Base-by-base conservation (phyloP, 2,329 filamentous ascomycete genomes). In the Nakataea oryzae region DNA sequence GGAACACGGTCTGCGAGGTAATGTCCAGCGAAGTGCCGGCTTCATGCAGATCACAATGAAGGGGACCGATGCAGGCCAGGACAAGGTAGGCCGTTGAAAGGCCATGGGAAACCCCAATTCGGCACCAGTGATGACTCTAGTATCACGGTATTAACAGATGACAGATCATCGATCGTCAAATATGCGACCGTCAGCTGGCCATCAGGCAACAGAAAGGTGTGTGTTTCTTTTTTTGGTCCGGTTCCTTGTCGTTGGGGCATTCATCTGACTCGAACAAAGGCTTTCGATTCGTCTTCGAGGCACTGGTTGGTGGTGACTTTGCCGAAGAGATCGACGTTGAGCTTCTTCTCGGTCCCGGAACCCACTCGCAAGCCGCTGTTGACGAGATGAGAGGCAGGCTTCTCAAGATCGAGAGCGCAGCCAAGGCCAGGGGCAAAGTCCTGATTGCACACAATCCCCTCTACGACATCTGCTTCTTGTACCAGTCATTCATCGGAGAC, bases 361-460 rank as follows among this genome's bases (percentile, higher is more conserved):
- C 11, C 11, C 5, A n/a, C 63, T 29, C 28, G 28, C 7, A 13
- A 34, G 34, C 5, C 29, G 54, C 9, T 21, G 27, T 30, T 4
- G 41, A 26, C 59, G 29, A 21, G 58, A 63, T 27, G 12, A 32
- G 17, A 24, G 59, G 64, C 21, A 59, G 59, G 30, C 41, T 63
- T 6, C 64, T 62, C 12, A 26, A 64, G 1, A 27, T 67, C 29
- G 69, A 77, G 55, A 21, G 34, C 8, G 69, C 64, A 26, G 65
- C 79, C 2, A 70, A 70, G 57, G 34, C 41, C 1, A 67, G 66
- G 14, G 65, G 63, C 2, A 75, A 72, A 0, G 66, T 85, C 0
- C 67, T 89, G 0, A 77, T 89, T 3, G 85, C 86, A 0, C 86
- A 89, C 72, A 89, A 89, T 66, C 76, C 85, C 63, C 83, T 89